These are phyloP conservation scores for Coemansia sp. DNA, from an alignment of 371 early-diverging fungal species.

Conservation along the genomic window DNA sequence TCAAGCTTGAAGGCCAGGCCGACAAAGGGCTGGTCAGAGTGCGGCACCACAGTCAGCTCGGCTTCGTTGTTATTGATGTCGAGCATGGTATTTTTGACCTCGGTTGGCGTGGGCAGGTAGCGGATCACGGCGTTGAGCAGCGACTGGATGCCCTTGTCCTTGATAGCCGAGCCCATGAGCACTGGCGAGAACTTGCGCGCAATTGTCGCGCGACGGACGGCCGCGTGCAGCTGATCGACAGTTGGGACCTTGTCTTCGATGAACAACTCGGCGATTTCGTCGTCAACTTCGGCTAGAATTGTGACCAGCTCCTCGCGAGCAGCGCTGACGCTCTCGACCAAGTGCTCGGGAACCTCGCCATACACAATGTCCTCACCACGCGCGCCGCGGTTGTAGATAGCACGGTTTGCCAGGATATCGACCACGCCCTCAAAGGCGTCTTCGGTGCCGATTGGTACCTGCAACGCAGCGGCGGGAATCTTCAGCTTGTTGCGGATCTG, in stretches of 20 bases:
- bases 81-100: conserved; percentile 74
- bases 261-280: conserved; percentile 81
- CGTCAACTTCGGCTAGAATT: conserved; percentile 84
- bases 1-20: conserved; percentile 95
- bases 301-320: conserved; percentile 81
- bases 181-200: conserved; percentile 80
- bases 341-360: conserved; percentile 73
- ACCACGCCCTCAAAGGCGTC: conserved; percentile 90
- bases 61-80: conserved; percentile 69
- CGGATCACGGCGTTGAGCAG: conserved; percentile 72
- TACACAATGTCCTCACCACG: conserved; percentile 67
- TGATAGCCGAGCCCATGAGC: conserved; percentile 86
- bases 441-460: conserved; percentile 93
- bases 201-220: conserved; percentile 80
- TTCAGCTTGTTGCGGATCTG: conserved; percentile 88
- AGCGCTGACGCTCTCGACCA: conserved; percentile 67
- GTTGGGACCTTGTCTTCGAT: conserved; percentile 75
- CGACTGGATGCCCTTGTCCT: conserved; percentile 81
- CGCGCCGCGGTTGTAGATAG: conserved; percentile 84
- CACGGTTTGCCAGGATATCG: conserved; percentile 84
- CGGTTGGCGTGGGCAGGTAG: conserved; percentile 77
- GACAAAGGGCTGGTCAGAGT: conserved; percentile 74
- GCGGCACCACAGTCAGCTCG: conserved; percentile 49
- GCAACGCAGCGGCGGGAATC: conserved; percentile 87
- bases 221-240: conserved; percentile 65